phyloP scores from a whole-genome alignment of 495 filamentous ascomycete species.

The Neurospora intermedia region DNA sequence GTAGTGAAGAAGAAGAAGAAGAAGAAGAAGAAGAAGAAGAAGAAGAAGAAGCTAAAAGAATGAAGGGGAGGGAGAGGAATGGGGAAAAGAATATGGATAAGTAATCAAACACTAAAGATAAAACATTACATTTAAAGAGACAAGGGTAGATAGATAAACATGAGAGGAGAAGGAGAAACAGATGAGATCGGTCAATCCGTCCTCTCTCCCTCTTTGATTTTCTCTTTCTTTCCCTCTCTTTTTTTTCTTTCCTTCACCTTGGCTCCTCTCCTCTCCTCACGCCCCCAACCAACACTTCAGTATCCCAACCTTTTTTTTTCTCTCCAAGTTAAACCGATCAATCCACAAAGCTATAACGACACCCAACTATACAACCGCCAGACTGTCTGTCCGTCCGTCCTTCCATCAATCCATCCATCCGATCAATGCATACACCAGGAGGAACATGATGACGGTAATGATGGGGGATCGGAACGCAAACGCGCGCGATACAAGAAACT shows the following conservation, averaged over 20 bases:
- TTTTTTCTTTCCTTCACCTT: background rate
- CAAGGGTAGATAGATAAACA: too few species aligned
- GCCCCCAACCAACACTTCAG: background rate
- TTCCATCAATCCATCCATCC: background rate
- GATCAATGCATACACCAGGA: background rate
- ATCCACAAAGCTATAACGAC: background rate
- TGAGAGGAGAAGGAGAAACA: background rate
- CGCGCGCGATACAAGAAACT: background rate
- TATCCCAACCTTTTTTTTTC: background rate
- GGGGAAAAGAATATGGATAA: background rate
- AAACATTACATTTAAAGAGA: background rate
- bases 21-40: too few species aligned
- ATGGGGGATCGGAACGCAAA: constrained; percentile 22
- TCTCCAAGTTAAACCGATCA: background rate
- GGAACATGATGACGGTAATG: constrained; percentile 8
- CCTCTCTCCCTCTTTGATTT: background rate
- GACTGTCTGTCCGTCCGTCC: background rate
- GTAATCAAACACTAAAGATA: background rate
- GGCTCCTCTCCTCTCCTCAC: background rate
- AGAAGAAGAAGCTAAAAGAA: background rate
- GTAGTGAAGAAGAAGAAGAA: background rate
- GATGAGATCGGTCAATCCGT: background rate
- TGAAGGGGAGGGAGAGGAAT: too few species aligned
- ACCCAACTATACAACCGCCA: background rate
- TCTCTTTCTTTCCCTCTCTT: background rate